Conservation (phyloP, 805 yeast genomes). For the Spathaspora hagerdaliae region DNA sequence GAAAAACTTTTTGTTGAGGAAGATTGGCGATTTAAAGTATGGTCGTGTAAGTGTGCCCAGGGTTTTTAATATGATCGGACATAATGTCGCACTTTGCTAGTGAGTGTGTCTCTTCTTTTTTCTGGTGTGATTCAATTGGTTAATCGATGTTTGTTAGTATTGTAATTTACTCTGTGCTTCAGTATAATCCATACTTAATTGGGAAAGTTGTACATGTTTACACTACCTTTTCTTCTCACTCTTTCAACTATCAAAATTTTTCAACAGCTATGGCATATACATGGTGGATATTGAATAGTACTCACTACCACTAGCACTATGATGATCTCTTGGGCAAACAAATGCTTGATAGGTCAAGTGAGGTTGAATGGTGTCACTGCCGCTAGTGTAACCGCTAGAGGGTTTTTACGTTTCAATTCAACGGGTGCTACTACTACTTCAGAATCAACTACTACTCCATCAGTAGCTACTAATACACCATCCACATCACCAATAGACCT, state of each 20-base stretch:
- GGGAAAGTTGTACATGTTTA: neutral
- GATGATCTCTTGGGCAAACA: conserved; percentile 10
- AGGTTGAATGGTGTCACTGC: neutral
- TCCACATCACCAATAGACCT: conserved; percentile 13
- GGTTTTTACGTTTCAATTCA: conserved; percentile 10
- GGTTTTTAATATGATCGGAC: neutral
- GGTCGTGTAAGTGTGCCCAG: neutral
- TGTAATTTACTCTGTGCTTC: neutral
- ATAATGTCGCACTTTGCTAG: neutral
- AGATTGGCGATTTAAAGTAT: no score
- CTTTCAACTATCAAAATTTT: conserved; percentile 1
- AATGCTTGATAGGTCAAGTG: conserved; percentile 5
- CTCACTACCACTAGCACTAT: neutral
- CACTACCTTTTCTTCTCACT: neutral
- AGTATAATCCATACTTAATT: neutral
- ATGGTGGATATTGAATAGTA: no score
- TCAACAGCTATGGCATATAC: neutral
- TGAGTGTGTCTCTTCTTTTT: neutral
- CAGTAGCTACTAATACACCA: neutral
- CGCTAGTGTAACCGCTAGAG: neutral
- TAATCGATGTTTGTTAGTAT: neutral
- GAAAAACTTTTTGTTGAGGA: neutral
- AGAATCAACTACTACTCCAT: neutral
- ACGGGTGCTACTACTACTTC: conserved; percentile 4
- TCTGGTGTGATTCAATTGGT: conserved; percentile 1